Base-by-base conservation (phyloP, 2,329 filamentous ascomycete genomes). In the Phymatotrichopsis omnivora region DNA sequence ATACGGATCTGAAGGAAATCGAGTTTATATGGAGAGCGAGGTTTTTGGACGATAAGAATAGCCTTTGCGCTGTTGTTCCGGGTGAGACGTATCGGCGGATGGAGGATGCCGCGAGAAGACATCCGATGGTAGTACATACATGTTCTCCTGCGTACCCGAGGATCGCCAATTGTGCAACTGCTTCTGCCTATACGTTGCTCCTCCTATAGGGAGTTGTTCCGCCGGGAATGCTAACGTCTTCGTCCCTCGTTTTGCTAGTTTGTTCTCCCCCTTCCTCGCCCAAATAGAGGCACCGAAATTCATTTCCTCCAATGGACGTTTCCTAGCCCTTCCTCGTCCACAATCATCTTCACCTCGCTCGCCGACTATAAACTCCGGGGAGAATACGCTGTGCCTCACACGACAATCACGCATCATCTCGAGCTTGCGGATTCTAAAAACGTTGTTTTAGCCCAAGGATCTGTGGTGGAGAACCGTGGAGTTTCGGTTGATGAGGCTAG, bases 291-390 rank as follows among this genome's bases (percentile, higher is more conserved):
- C 40, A 85, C 86, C 35, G 91, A 96, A 64, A 86, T 98, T 34
- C 91, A 98, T 66, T 94, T 93, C 64, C 66, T 98, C 52, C 89
- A 98, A 65, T 98, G 93, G 85, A 83, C 82, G 0, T 95, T 94
- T 65, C 87, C 93, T 49, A 72, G 78, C 0, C 68, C 71, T 67
- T 24, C 72, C 49, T 80, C 78, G 3, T 76, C 74, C 48, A 85
- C 82, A 0, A 80, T 96, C 5, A 77, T 98, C 25, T 96, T 98
- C 67, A 98, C 91, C 1, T 83, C 91, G 60, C 72, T 98, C 24
- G 89, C 85, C 12, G 85, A 95, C 62, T 98, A 82, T 68, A 95
- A 96, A 70, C 67, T 85, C 47, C 74, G 89, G 40, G 87, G 87
- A 40, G 84, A 94, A 64, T 98, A 78, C 61, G 85, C 85, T 33